Evolutionary conservation across 1,284 basidiomycete species (phyloP), one percentile per base, ranked within the genome.

Genomic region (Cryptococcus wingfieldii): DNA sequence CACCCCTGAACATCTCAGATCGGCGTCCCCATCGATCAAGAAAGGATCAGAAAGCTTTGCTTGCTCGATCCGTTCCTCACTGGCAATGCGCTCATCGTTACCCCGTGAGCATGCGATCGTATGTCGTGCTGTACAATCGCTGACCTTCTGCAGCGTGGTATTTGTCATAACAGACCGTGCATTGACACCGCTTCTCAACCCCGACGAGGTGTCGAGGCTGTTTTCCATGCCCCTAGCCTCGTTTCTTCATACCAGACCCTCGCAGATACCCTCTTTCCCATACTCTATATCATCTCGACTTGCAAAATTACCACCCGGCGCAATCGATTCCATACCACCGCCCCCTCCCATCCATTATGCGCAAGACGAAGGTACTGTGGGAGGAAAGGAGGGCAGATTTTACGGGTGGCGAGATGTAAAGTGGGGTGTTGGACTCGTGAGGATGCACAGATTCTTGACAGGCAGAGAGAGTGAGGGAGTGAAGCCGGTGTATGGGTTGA

Each of bases 401-500:
- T 84, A 90, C 72, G 83, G 83, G 0, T 84, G 79, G 56, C 77
- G 69, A 39, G 88, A 90, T 67, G 67, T 81, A 46, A 70, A 77
- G 5, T 83, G 81, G 69, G 77, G 78, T 6, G 45, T 56, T 9
- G 62, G 64, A 7, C 61, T 55, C n/a, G 67, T 84, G 13, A 80
- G 88, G 23, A 80, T 85, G 66, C 89, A 92, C 74, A 79, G 81
- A 14, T 91, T 92, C 76, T 78, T 90, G 43, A 92, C 89, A 0
- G 89, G 89, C 0, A 77, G 88, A 41, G 89, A 92, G 71, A 83
- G 81, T 5, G 84, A 85, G 16, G 88, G 88, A 0, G 83, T 89
- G 18, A 90, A 89, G 65, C 90, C 89, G 14, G 83, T 92, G 1
- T 89, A 84, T 61, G 89, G 89, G 3, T 76, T 91, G 14, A 92